A percentile compares a stretch with the other conserved stretches of the same genome.
Conservation (phyloP, 2,329 filamentous ascomycete genomes). For the Aspergillus pseudoglaucus region DNA sequence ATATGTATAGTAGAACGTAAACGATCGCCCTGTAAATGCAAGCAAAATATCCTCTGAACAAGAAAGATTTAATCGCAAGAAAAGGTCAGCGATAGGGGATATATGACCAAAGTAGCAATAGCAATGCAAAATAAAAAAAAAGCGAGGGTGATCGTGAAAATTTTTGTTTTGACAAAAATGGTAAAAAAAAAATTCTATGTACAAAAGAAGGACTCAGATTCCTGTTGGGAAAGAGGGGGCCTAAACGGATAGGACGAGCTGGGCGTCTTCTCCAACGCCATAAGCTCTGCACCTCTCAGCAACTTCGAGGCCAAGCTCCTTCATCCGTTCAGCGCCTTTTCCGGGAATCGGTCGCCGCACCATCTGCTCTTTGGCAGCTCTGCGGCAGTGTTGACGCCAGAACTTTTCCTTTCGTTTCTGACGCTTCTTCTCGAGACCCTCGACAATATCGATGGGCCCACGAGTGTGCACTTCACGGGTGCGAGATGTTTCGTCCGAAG, state of each 20-base stretch:
- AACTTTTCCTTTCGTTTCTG: constrained; percentile 90
- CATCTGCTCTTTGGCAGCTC: constrained; percentile 61
- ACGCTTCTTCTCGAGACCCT: constrained; percentile 89
- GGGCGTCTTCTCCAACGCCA: constrained; percentile 41
- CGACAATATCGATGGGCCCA: constrained; percentile 95
- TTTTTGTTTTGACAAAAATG: neutral
- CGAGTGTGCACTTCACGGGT: constrained; percentile 61
- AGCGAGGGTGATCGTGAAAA: constrained; percentile 8
- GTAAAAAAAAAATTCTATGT: constrained; percentile 16
- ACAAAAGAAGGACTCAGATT: constrained; percentile 14
- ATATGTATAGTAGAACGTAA: constrained; percentile 14
- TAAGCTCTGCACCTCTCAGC: constrained; percentile 74
- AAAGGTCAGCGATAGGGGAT: constrained; percentile 5
- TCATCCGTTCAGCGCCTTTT: constrained; percentile 87
- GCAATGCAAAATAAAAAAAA: constrained; percentile 2
- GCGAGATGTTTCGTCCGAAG: constrained; percentile 29
- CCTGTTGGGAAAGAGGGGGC: constrained; percentile 10
- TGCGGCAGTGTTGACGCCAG: constrained; percentile 80
- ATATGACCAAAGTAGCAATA: constrained; percentile 16
- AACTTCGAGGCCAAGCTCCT: constrained; percentile 81
- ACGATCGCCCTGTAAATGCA: constrained; percentile 23
- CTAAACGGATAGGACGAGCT: constrained; percentile 68
- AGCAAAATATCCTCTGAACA: constrained; percentile 15
- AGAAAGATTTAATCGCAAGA: constrained; percentile 4
- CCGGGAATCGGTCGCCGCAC: constrained; percentile 66